Percentiles rank a stretch among this genome's conserved stretches.
phyloP scores from a whole-genome alignment of 345 rosid genomes.

The Viola odorata region DNA sequence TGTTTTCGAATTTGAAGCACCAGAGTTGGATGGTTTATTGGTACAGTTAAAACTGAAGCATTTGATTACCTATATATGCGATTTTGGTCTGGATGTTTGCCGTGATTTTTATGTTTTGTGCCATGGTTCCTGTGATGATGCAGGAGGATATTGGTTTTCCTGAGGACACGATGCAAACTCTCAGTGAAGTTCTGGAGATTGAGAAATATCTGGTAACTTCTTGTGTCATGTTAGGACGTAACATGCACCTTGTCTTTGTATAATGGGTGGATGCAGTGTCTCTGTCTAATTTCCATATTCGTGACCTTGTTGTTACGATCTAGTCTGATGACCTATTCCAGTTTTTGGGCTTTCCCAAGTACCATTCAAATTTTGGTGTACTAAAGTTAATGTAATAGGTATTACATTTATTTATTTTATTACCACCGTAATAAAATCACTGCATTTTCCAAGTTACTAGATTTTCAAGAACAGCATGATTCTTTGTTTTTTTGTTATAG shows the following conservation, averaged over 20 bases:
- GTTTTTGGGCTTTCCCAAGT: too few relatives aligned
- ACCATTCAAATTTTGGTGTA: too few relatives aligned
- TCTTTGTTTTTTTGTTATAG: background rate
- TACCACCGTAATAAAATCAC: too few relatives aligned
- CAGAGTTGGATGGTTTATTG: constrained; percentile 45
- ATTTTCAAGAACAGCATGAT: background rate
- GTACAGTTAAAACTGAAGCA: constrained; percentile 30
- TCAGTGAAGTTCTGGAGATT: constrained; percentile 37
- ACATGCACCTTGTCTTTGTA: too few relatives aligned
- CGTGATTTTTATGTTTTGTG: constrained; percentile 4
- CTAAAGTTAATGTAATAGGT: too few relatives aligned
- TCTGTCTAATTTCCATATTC: too few relatives aligned
- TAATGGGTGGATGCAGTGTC: too few relatives aligned
- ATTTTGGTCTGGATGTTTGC: background rate
- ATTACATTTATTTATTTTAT: too few relatives aligned
- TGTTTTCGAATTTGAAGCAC: constrained; percentile 51
- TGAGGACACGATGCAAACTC: constrained; percentile 32
- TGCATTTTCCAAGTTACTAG: background rate
- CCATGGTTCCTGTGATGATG: constrained; percentile 1
- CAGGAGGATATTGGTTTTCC: constrained; percentile 37
- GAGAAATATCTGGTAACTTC: constrained; percentile 38
- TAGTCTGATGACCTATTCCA: too few relatives aligned
- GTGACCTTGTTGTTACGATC: too few relatives aligned
- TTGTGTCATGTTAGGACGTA: too few relatives aligned
- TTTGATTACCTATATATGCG: background rate